Base-by-base conservation (phyloP, 176 grass and related monocot genomes). In the Ampelocalamus luodianensis region DNA sequence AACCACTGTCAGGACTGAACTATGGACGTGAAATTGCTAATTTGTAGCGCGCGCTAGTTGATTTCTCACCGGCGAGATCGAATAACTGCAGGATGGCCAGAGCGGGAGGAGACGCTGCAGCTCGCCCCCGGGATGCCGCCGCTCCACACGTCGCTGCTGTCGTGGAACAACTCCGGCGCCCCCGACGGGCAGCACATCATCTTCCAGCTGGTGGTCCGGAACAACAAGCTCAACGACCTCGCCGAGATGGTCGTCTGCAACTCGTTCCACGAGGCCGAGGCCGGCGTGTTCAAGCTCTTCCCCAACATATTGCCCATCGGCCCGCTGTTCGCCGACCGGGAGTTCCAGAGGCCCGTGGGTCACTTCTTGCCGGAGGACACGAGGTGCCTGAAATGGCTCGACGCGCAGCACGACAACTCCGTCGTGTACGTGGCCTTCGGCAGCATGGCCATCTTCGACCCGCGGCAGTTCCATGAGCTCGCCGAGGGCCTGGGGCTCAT, bases 391-490 rank as follows among this genome's bases (percentile, higher is more conserved):
- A 24, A 48, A 3, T 93, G 91, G 91, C 88, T 95, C 6, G 90
- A 95, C 82, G 85, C 72, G 40, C 89, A 85, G 77, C 18, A 53
- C 0, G 53, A 34, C 58, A 38, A 46, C 8, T 94, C 90, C 75
- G 93, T 94, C 79, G 68, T 94, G 15, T 94, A 94, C 49, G 84
- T 90, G 38, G 90, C 93, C 3, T 94, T 94, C 67, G 93, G 90
- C n/a, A 95, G 88, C 88, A 45, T 89, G 23, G 59, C 90, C 66
- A 91, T 88, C 44, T 85, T 95, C 70, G 37, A 87, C 58, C 39
- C 22, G 40, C 46, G 73, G 15, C 90, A 90, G 72, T 85, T 93
- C 81, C 64, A 75, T 46, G 91, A 93, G 77, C 88, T 93, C 16
- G 91, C 88, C 3, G 76, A 88, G 39, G 88, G 85, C 44, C 81